Conservation (phyloP, 75 land plant genomes). For the Sequoia sempervirens region DNA sequence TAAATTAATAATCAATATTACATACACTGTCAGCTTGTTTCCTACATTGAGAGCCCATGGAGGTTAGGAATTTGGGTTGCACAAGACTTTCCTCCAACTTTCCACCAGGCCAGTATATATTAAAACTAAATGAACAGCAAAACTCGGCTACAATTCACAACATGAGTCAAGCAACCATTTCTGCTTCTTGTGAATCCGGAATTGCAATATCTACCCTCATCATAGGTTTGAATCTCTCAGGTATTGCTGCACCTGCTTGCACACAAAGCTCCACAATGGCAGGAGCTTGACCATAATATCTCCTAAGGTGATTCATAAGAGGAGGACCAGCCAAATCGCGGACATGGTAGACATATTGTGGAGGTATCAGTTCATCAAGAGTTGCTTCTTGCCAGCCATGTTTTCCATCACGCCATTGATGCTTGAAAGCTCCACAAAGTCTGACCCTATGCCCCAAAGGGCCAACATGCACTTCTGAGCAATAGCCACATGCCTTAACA, state of each 20-base stretch:
- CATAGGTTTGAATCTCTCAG: constrained; percentile 56
- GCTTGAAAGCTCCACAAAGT: constrained; percentile 69
- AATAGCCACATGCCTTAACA: constrained; percentile 83
- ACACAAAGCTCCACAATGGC: constrained; percentile 78
- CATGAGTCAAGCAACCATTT: constrained; percentile 30
- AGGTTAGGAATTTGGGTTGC: background rate
- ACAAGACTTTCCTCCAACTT: background rate
- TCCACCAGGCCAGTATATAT: background rate
- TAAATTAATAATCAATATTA: background rate
- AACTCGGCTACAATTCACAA: background rate
- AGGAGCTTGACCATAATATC: constrained; percentile 76
- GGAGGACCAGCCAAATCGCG: constrained; percentile 57
- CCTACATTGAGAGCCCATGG: background rate
- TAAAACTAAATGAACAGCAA: background rate
- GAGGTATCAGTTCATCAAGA: constrained; percentile 66
- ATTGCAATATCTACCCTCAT: constrained; percentile 68
- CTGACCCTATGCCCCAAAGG: constrained; percentile 74
- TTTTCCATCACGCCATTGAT: constrained; percentile 73
- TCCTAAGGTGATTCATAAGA: constrained; percentile 32
- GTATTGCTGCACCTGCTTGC: constrained; percentile 73
- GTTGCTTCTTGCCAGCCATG: constrained; percentile 91
- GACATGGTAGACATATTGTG: constrained; percentile 80
- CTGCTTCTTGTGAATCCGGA: constrained; percentile 52
- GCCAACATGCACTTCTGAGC: constrained; percentile 80
- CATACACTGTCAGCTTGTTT: background rate